These are phyloP conservation scores for Nigrograna mackinnonii DNA, from an alignment of 2,329 filamentous ascomycete species.

Conservation along the genomic window DNA sequence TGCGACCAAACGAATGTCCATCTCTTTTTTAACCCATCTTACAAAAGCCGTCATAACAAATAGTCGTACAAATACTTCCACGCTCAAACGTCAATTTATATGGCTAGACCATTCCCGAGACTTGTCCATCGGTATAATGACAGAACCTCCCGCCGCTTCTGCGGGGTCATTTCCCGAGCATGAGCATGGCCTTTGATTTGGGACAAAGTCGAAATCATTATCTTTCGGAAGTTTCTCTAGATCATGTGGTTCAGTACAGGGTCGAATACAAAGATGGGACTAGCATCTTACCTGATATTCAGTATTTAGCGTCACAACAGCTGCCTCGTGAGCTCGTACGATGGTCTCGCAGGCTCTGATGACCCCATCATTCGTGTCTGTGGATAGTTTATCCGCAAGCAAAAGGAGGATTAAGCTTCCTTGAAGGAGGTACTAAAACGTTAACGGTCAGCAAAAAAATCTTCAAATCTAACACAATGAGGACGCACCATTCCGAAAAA, in stretches of 20 bases:
- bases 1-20: conserved; percentile 2
- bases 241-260: conserved; percentile 5
- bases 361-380: conserved; percentile 80
- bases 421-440: conserved; percentile 71
- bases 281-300: conserved; percentile 75
- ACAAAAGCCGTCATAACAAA: not conserved
- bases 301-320: conserved; percentile 90
- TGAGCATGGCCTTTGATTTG: conserved; percentile 42
- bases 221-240: conserved; percentile 59
- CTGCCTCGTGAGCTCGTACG: conserved; percentile 90
- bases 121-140: conserved; percentile 59
- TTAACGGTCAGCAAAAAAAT: not conserved
- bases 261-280: not conserved
- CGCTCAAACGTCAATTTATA: too few species aligned
- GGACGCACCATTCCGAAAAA: conserved; percentile 81
- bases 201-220: conserved; percentile 48
- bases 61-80: conserved; percentile 1
- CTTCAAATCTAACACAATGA: not conserved
- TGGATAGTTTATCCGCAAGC: conserved; percentile 86
- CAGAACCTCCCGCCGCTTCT: conserved; percentile 51
- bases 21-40: not conserved
- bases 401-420: conserved; percentile 85
- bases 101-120: conserved; percentile 44
- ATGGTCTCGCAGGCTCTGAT: conserved; percentile 91
- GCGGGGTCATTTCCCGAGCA: conserved; percentile 38